phyloP scores from a whole-genome alignment of 2,329 filamentous ascomycete species.

The Calonectria pteridis region DNA sequence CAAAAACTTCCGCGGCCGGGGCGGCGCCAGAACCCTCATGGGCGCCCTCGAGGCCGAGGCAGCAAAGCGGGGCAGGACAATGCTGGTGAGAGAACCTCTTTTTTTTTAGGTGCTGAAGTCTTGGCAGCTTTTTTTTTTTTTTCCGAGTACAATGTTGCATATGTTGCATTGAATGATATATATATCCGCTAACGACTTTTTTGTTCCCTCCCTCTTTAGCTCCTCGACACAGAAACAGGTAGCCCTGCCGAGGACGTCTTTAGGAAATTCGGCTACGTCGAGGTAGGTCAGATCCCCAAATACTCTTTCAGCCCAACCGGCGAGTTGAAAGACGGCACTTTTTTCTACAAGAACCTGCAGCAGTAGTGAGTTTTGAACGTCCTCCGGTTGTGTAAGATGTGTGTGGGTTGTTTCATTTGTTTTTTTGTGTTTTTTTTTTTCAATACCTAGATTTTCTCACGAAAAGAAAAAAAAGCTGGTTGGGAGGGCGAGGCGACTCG shows the following conservation, averaged over 20 bases:
- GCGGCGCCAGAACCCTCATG: slow-evolving; percentile 66
- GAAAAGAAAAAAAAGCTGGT: slow-evolving; percentile 17
- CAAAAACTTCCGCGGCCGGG: slow-evolving; percentile 61
- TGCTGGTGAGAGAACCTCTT: slow-evolving; percentile 61
- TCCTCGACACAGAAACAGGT: slow-evolving; percentile 65
- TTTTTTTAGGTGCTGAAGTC: not conserved
- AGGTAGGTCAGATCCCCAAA: slow-evolving; percentile 67
- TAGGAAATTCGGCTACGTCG: slow-evolving; percentile 67
- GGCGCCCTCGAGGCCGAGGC: slow-evolving; percentile 68
- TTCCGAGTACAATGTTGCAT: not conserved
- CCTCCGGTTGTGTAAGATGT: not conserved
- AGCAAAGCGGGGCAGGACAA: slow-evolving; percentile 57
- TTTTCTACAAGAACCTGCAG: slow-evolving; percentile 70
- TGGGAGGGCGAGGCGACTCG: slow-evolving; percentile 39
- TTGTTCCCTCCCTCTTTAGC: slow-evolving; percentile 49
- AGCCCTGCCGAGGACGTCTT: slow-evolving; percentile 67
- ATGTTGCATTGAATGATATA: not conserved
- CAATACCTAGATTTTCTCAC: slow-evolving; percentile 33
- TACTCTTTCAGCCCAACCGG: slow-evolving; percentile 64
- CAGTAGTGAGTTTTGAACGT: slow-evolving; percentile 23
- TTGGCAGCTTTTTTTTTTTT: not conserved
- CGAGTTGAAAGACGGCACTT: slow-evolving; percentile 63
- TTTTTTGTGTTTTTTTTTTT: too few relatives aligned
- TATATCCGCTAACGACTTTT: not conserved
- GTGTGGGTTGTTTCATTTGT: not conserved